phyloP scores from a whole-genome alignment of 305 asterid genomes.

The Fraxinus latifolia region DNA sequence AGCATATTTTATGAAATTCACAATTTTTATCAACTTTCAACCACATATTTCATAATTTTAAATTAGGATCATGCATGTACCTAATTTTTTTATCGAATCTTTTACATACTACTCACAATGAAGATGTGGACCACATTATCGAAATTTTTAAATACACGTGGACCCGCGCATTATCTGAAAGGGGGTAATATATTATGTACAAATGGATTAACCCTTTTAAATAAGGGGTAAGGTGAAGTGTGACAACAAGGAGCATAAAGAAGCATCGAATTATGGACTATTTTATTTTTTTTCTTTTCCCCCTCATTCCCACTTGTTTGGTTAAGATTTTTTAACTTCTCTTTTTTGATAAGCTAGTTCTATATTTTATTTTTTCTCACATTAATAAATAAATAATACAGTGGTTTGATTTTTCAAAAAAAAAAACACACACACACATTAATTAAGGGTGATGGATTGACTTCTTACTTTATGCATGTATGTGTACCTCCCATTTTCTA shows the following conservation, averaged over 20 bases:
- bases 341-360: background rate
- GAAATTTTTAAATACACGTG: too few relatives aligned
- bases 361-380: background rate
- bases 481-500: too few relatives aligned
- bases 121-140: too few relatives aligned
- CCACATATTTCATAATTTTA: too few relatives aligned
- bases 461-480: background rate
- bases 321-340: background rate
- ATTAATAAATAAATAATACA: too few relatives aligned
- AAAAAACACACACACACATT: too few relatives aligned
- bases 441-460: background rate
- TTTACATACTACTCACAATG: too few relatives aligned
- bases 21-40: background rate
- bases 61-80: background rate
- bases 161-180: too few relatives aligned
- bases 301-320: background rate
- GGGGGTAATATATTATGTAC: too few relatives aligned
- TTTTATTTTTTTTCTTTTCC: background rate
- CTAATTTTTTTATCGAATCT: too few relatives aligned
- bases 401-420: background rate
- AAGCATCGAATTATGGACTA: background rate
- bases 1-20: background rate
- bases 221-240: background rate
- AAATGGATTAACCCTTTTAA: too few relatives aligned
- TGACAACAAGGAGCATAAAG: background rate